phyloP scores from a whole-genome alignment of 352 stramenopile species.

The Globisporangium barbulae region DNA sequence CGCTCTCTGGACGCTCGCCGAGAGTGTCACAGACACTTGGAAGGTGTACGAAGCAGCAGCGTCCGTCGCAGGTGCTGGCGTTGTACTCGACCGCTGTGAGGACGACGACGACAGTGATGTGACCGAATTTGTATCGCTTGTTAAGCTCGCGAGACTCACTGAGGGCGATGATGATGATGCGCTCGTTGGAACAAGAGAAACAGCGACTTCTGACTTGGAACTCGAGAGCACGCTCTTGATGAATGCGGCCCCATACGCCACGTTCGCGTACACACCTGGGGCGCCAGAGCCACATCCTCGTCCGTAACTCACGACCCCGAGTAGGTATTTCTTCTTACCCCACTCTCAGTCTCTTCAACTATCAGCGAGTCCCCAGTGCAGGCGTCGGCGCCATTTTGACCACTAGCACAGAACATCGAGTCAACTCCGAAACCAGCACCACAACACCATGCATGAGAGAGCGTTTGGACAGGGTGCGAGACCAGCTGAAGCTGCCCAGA shows the following conservation, averaged over 20 bases:
- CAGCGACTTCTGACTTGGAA: background rate
- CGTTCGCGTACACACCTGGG: slow-evolving; percentile 5
- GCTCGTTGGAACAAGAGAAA: background rate
- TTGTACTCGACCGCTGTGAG: too few species aligned
- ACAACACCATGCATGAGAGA: too few species aligned
- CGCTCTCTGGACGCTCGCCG: background rate
- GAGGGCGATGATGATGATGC: background rate
- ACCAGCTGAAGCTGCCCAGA: too few species aligned
- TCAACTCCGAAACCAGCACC: too few species aligned
- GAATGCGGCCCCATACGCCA: slow-evolving; percentile 16
- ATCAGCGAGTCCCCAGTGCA: slow-evolving; percentile 8
- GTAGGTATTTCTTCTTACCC: background rate
- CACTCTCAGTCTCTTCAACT: background rate
- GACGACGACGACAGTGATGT: background rate
- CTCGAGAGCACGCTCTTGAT: background rate
- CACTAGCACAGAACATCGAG: slow-evolving; percentile 6
- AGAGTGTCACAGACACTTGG: background rate
- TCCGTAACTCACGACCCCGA: slow-evolving; percentile 1
- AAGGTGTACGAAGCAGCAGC: background rate
- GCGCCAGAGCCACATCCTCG: background rate
- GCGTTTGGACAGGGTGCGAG: too few species aligned
- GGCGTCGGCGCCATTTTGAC: background rate
- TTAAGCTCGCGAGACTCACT: background rate
- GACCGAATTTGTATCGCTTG: too few species aligned
- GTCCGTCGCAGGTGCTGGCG: background rate